Evolutionary conservation across 495 filamentous ascomycete genomes (phyloP), one percentile per base, ranked within the genome.

Genomic region (Penicillium lagena): DNA sequence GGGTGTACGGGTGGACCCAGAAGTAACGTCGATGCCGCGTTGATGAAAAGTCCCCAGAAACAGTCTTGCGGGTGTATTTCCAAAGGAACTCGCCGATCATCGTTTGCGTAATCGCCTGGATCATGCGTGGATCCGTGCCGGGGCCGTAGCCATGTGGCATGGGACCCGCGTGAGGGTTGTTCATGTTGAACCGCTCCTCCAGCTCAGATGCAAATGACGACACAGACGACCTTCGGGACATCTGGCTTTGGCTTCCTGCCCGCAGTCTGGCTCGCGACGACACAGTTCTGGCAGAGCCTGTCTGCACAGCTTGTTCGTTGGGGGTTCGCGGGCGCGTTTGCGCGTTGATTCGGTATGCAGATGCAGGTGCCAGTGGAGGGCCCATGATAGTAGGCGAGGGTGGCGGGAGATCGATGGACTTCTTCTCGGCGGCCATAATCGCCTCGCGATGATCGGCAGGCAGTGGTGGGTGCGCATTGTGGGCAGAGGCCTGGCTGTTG

Each of bases 71-170:
- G 1, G 91, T 97, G 64, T 98, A 98, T 59, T 98, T 98, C 93
- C 93, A 98, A 12, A 97, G 77, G 63, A 90, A 96, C 58, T 98
- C 93, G 42, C 93, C 93, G 58, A 97, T 97, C 93, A 98, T 98
- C 9, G 93, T 98, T 65, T 98, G 93, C 7, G 94, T 97, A 49
- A 98, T 96, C 36, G 93, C 93, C 71, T 97, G 91, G 46, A 98
- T 97, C 89, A 98, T 97, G 49, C 93, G 83, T 40, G 93, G 91
- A 64, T 98, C 93, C 0, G 90, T 95, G 31, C 74, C 76, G 29
- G 76, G 62, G 11, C 52, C 54, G 30, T 70, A 64, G 29, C 78
- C 82, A 10, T 80, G 70, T 11, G 80, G 66, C 43, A 83, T 74
- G 12, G 77, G 69, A 36, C 76, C 68, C 52, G 71, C 73, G 35